These are phyloP conservation scores for Fragaria ananassa DNA, from an alignment of 306 rosid species.

Conservation along the genomic window DNA sequence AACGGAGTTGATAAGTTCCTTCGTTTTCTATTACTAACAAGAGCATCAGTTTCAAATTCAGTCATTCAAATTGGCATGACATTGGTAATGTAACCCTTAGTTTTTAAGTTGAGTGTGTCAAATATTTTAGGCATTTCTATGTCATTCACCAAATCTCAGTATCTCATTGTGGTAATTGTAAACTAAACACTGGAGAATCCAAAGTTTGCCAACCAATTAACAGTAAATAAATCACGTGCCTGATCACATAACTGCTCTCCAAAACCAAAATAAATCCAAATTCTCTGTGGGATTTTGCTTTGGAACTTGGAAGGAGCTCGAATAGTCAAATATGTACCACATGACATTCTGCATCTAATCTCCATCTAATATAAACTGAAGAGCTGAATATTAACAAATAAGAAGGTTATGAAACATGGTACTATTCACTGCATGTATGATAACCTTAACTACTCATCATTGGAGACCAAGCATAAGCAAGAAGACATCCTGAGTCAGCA, in stretches of 20 bases:
- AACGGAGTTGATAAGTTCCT: background rate
- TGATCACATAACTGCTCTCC: conserved; percentile 48
- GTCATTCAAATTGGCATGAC: conserved; percentile 20
- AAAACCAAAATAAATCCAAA: conserved; percentile 16
- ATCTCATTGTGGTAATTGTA: conserved; percentile 37
- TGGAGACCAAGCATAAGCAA: conserved; percentile 33
- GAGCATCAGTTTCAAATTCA: conserved; percentile 20
- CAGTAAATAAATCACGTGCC: conserved; percentile 55
- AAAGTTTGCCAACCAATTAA: conserved; percentile 52
- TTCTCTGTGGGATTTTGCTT: conserved; percentile 48
- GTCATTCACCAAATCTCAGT: conserved; percentile 34
- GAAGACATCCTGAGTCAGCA: conserved; percentile 45
- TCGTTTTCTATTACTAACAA: background rate
- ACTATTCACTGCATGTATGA: conserved; percentile 1
- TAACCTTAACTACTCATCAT: conserved; percentile 29
- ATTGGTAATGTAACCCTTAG: conserved; percentile 24
- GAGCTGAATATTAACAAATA: conserved; percentile 19
- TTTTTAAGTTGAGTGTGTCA: conserved; percentile 16
- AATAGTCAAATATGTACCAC: conserved; percentile 74
- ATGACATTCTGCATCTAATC: conserved; percentile 51
- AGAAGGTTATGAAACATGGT: background rate
- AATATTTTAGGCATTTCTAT: conserved; percentile 12
- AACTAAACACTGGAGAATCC: conserved; percentile 56
- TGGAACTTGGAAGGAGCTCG: conserved; percentile 61
- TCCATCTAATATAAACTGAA: conserved; percentile 21